Evolutionary conservation across 306 rosid species (phyloP), one percentile per base, ranked within the genome.

Genomic region (Vigna trinervia): DNA sequence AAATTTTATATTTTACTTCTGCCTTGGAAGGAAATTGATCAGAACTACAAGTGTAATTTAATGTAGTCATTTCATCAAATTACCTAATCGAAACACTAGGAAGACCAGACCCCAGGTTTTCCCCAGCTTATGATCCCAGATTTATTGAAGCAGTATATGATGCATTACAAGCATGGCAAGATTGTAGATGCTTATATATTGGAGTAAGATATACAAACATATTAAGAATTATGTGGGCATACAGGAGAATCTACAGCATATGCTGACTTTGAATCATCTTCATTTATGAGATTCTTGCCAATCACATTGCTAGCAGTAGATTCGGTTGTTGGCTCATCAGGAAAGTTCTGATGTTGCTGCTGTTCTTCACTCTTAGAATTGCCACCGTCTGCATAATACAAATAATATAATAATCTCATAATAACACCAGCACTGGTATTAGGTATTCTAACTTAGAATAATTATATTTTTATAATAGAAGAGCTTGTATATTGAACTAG

Each of bases 241-340:
- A 95, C 98, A 14, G 89, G 77, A 82, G 92, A 77, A 84, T 92
- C 97, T 20, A 79, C 65, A 36, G 84, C 59, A 88, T 85, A 86
- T 36, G 95, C 28, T 83, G 88, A 85, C 84, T 88, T 92, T 87
- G 91, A 75, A 80, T 95, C 97, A 85, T 95, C 98, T 67, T 92
- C 97, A 26, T 78, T 88, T 83, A 86, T 71, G 74, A 87, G 89
- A 88, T 81, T 95, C 86, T 92, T 95, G 80, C 86, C 89, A 14
- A 88, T 76, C 78, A 90, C 96, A 83, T 88, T 72, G 85, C 82
- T 82, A 70, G 84, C 71, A 51, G 89, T 56, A 80, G 97, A 39
- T 45, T 92, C 97, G 4, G 78, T 60, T 32, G 79, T 78, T 23
- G 93, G 75, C 53, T 95, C 97, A 53, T 95, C 98, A 50, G 87